Evolutionary conservation across 352 stramenopile species (phyloP), one percentile per base, ranked within the genome.

Genomic region (Globisporangium radiosum): DNA sequence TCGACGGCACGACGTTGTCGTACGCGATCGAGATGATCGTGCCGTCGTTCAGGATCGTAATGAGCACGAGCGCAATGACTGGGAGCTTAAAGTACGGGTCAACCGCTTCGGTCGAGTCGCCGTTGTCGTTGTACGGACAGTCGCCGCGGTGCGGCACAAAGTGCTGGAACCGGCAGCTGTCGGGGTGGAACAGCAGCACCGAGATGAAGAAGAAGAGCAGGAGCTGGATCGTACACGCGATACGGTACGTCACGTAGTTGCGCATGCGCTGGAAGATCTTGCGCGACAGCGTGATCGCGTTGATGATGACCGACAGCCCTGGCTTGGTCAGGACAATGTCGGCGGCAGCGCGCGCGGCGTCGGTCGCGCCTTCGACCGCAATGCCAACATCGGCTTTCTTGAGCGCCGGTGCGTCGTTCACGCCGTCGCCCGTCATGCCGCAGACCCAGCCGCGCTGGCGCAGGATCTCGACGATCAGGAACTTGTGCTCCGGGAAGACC

Each of bases 181-280:
- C 79, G 44, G 90, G 87, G 59, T 94, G 81, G 69, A 98, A 85
- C 11, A 88, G 73, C 54, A 97, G 72, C 53, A 97, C 87, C 14
- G 90, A 90, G 64, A 98, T 82, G 68, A 97, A 94, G 71, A 98
- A 94, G 71, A 98, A 98, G 56, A 96, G 64, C 19, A 98, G 66
- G 38, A 98, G 71, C 62, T 98, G 88, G 50, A 98, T 77, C 25
- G 87, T 97, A 62, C 76, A 90, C 48, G 92, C 87, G 66, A 97
- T 94, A 45, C 92, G 85, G 73, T 98, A 98, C 50, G 87, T 97
- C 67, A 97, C 82, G 72, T 97, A 98, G 71, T 96, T 97, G 56
- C 69, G 78, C 71, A 99, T 97, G 49, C 95, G 88, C 60, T 91
- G 77, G 71, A 98, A 98, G 62, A 98, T 98, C 57, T 91, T 86